A percentile compares a stretch with the other conserved stretches of the same genome.
Conservation (phyloP, 495 filamentous ascomycete species). For the Xylaria palmicola region DNA sequence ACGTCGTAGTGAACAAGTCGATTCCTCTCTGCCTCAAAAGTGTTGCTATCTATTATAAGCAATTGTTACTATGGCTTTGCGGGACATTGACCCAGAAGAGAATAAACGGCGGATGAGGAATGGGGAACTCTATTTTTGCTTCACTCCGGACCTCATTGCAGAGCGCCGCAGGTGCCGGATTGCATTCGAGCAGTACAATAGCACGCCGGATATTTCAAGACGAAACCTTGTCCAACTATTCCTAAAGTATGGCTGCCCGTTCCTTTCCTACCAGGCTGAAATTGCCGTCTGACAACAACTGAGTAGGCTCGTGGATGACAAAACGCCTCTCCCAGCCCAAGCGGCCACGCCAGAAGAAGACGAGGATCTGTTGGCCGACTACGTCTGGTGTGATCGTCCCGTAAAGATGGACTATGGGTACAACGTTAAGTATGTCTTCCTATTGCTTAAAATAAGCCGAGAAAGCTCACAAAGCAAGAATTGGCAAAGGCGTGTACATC, state of each 20-base stretch:
- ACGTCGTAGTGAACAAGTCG: not conserved
- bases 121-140: conserved; percentile 54
- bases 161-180: conserved; percentile 58
- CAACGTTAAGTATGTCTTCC: conserved; percentile 54
- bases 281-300: not conserved
- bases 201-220: conserved; percentile 54
- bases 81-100: conserved; percentile 24
- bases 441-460: not conserved
- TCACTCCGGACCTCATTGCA: conserved; percentile 45
- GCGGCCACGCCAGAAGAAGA: conserved; percentile 56
- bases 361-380: conserved; percentile 54
- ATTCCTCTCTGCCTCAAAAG: no score
- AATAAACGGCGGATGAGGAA: conserved; percentile 49
- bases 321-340: conserved; percentile 59
- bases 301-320: conserved; percentile 57
- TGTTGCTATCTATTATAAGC: not conserved
- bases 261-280: not conserved
- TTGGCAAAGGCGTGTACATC: conserved; percentile 69
- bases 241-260: conserved; percentile 60
- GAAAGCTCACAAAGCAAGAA: conserved; percentile 20
- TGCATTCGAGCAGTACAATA: conserved; percentile 64
- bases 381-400: conserved; percentile 71
- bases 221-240: conserved; percentile 64
- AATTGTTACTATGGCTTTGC: conserved; percentile 10
- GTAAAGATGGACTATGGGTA: conserved; percentile 74